Evolutionary conservation across 1,284 basidiomycete genomes (phyloP).

Genomic region (Tranzscheliella williamsii): DNA sequence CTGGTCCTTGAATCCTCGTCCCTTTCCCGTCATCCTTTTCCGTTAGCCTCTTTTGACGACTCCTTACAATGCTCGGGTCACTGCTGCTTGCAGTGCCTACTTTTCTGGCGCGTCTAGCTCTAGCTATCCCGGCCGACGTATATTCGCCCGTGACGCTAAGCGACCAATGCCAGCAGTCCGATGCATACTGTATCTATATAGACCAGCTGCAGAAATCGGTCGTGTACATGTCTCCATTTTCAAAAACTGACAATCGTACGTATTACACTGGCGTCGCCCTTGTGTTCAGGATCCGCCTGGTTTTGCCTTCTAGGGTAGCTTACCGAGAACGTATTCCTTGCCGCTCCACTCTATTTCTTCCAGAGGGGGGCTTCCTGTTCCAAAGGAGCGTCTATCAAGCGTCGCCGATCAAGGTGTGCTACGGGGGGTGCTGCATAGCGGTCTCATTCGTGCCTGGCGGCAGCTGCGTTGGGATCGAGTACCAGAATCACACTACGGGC

Average conservation of each 20-base stretch:
- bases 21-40: too few species aligned
- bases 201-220: slow-evolving; percentile 9
- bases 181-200: slow-evolving; percentile 30
- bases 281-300: too few species aligned
- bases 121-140: background rate
- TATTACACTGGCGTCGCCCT: background rate
- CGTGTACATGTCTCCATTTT: slow-evolving; percentile 3
- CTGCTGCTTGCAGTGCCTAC: too few species aligned
- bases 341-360: too few species aligned
- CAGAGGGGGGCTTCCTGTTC: slow-evolving; percentile 25
- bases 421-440: slow-evolving; percentile 14
- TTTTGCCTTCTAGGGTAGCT: too few species aligned
- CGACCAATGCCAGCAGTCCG: slow-evolving; percentile 2
- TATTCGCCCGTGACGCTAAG: slow-evolving; percentile 2
- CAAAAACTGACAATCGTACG: slow-evolving; percentile 24
- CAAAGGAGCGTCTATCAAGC: background rate
- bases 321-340: too few species aligned
- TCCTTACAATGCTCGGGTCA: too few species aligned
- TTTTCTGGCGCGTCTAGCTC: background rate
- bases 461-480: slow-evolving; percentile 9
- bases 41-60: too few species aligned
- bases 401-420: slow-evolving; percentile 11
- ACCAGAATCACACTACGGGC: background rate
- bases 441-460: slow-evolving; percentile 3
- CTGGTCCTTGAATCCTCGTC: too few species aligned